These are phyloP conservation scores for Alternaria tenuissima DNA, from an alignment of 2,329 filamentous ascomycete species.

Conservation along the genomic window DNA sequence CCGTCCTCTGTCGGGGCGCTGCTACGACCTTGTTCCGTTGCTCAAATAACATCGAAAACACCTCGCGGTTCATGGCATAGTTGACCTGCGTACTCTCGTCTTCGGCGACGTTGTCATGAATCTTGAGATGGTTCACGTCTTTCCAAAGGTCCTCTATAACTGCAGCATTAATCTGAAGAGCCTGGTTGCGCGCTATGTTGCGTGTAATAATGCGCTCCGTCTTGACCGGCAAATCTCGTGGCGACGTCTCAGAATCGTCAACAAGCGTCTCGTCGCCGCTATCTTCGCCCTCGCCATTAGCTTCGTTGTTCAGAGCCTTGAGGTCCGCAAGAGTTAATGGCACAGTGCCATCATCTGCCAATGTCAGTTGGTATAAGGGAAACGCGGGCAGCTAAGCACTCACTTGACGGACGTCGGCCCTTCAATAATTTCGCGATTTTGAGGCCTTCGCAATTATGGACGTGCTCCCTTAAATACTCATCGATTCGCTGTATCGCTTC, in stretches of 20 bases:
- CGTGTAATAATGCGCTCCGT: constrained; percentile 16
- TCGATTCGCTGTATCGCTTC: constrained; percentile 25
- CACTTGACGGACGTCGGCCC: neutral
- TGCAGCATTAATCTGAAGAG: constrained; percentile 27
- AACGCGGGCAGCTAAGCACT: neutral
- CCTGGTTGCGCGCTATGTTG: constrained; percentile 21
- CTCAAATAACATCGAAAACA: neutral
- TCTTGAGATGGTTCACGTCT: constrained; percentile 18
- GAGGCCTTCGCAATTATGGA: neutral
- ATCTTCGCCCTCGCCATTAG: neutral
- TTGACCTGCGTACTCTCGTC: constrained; percentile 20
- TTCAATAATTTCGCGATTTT: neutral
- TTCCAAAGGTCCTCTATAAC: constrained; percentile 26
- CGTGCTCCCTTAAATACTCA: constrained; percentile 1
- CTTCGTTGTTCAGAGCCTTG: neutral
- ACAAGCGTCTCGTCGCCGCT: neutral
- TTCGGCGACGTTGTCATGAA: constrained; percentile 23
- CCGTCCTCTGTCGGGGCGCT: neutral
- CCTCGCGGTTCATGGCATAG: constrained; percentile 12
- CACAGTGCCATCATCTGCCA: neutral
- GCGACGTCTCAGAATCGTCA: neutral
- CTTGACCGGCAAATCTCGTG: neutral
- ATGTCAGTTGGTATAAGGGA: neutral
- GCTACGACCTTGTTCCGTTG: neutral
- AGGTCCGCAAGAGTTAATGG: neutral